phyloP scores from a whole-genome alignment of 768 basidiomycete species.

The Lactifluus volemus region DNA sequence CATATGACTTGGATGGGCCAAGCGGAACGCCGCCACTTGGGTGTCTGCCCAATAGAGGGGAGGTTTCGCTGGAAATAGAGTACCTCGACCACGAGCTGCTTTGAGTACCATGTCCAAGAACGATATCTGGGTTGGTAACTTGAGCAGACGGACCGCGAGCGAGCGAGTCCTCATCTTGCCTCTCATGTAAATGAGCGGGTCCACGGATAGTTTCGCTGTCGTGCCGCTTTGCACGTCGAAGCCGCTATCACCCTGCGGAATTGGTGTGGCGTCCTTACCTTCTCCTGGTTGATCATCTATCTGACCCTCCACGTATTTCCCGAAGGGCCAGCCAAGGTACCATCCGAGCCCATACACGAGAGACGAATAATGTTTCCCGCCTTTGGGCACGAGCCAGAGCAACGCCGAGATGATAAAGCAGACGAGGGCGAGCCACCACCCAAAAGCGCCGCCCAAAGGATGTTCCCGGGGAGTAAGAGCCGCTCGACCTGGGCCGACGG shows the following conservation, averaged over 20 bases:
- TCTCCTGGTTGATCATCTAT: conserved; percentile 27
- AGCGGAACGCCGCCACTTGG: conserved; percentile 31
- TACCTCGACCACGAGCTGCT: conserved; percentile 38
- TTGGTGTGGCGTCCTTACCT: conserved; percentile 31
- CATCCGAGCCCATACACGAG: conserved; percentile 88
- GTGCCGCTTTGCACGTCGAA: conserved; percentile 24
- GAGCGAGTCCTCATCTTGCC: conserved; percentile 1
- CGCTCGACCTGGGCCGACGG: conserved; percentile 92
- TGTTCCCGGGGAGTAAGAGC: conserved; percentile 88
- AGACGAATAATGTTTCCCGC: conserved; percentile 77
- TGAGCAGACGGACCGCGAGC: neutral
- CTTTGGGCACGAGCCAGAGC: conserved; percentile 66
- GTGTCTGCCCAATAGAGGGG: conserved; percentile 36
- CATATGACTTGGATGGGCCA: conserved; percentile 53
- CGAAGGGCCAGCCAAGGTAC: conserved; percentile 98
- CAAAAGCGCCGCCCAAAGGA: conserved; percentile 89
- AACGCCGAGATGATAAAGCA: conserved; percentile 62
- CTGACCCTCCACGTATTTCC: conserved; percentile 94
- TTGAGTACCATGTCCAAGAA: conserved; percentile 39
- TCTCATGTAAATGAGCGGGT: conserved; percentile 15
- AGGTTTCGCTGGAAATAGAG: conserved; percentile 35
- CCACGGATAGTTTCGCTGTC: conserved; percentile 30
- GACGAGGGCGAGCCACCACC: conserved; percentile 81
- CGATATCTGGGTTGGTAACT: conserved; percentile 26
- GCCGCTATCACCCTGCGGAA: conserved; percentile 29